Conservation (phyloP, 2,329 filamentous ascomycete species). For the Tolypocladium inflatum region DNA sequence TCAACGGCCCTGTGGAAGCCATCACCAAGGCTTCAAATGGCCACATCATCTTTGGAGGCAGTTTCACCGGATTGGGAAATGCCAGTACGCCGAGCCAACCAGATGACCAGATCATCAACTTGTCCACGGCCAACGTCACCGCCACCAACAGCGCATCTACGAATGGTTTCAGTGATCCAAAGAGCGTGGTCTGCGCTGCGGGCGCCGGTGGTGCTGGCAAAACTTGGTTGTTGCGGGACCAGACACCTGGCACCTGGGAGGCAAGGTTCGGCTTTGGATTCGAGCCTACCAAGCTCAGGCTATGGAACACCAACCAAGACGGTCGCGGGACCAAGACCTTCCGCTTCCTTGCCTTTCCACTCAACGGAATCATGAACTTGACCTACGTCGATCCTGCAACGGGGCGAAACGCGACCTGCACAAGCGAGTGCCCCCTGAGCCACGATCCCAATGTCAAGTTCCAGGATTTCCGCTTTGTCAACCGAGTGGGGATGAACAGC, state of each 20-base stretch:
- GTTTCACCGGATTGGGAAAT: conserved; percentile 83
- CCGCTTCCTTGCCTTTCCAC: conserved; percentile 74
- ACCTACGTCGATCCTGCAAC: conserved; percentile 74
- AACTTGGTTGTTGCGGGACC: conserved; percentile 70
- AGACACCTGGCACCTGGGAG: conserved; percentile 70
- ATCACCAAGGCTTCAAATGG: conserved; percentile 73
- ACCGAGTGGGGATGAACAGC: conserved; percentile 74
- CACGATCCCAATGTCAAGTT: conserved; percentile 54
- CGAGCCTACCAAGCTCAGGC: conserved; percentile 72
- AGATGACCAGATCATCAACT: conserved; percentile 73
- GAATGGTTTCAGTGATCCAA: conserved; percentile 63
- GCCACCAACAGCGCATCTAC: conserved; percentile 52
- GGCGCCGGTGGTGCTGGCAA: conserved; percentile 60
- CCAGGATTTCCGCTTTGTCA: conserved; percentile 91
- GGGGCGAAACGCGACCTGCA: conserved; percentile 62
- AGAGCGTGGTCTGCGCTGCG: conserved; percentile 69
- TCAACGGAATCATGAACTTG: conserved; percentile 92
- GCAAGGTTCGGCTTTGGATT: conserved; percentile 79
- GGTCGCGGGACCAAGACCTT: conserved; percentile 83
- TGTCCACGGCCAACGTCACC: conserved; percentile 67
- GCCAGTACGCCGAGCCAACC: conserved; percentile 56
- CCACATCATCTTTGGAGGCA: conserved; percentile 85
- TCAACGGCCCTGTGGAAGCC: conserved; percentile 84
- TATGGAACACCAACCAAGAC: conserved; percentile 80
- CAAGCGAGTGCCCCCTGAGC: conserved; percentile 76